phyloP scores from a whole-genome alignment of 75 land plant genomes.

The Sequoia sempervirens region DNA sequence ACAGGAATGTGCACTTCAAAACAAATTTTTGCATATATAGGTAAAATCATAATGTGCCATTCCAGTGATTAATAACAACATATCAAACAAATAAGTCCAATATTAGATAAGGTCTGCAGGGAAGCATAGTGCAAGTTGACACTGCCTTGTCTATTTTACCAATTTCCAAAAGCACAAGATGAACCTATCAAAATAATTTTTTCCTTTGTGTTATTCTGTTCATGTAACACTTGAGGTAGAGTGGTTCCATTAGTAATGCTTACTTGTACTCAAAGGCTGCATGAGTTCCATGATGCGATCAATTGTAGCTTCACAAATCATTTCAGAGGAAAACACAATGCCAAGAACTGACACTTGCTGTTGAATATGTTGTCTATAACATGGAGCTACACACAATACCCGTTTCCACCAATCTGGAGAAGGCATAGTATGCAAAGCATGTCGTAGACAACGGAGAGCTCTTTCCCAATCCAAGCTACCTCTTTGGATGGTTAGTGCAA shows the following conservation, averaged over 20 bases:
- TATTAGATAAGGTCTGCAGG: not conserved
- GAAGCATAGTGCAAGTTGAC: not conserved
- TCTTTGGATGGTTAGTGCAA: constrained; percentile 65
- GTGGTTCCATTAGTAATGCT: not conserved
- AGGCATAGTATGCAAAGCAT: constrained; percentile 83
- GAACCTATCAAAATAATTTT: not conserved
- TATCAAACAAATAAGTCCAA: not conserved
- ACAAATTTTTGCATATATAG: not conserved
- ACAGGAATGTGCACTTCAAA: not conserved
- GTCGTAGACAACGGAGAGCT: constrained; percentile 91
- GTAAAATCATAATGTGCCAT: not conserved
- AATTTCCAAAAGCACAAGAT: not conserved
- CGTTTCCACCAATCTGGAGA: constrained; percentile 98
- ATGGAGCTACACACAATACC: constrained; percentile 81
- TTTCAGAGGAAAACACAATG: constrained; percentile 86
- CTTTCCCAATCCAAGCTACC: constrained; percentile 93
- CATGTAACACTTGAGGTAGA: not conserved
- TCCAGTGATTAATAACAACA: not conserved
- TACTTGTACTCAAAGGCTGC: constrained; percentile 76
- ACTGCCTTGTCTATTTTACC: not conserved
- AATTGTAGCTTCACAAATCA: constrained; percentile 90
- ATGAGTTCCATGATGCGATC: constrained; percentile 88
- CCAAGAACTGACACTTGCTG: constrained; percentile 42
- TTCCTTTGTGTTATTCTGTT: not conserved
- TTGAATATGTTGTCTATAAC: constrained; percentile 52